Evolutionary conservation across 2,329 filamentous ascomycete genomes (phyloP), one percentile per base, ranked within the genome.

Genomic region (Teratosphaeria viscida): DNA sequence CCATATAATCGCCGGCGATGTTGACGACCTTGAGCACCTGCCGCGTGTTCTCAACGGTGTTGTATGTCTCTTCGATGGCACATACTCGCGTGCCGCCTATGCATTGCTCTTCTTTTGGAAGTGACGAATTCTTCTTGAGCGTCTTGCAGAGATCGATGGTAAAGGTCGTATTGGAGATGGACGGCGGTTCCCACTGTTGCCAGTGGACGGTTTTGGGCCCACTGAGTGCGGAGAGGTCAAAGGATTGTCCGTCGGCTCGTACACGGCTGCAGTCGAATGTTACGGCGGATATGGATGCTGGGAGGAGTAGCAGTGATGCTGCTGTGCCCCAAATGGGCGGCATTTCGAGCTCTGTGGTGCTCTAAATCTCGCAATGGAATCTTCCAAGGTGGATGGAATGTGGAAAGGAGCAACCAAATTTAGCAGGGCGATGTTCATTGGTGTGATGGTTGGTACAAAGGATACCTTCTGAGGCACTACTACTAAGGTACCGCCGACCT

Each of bases 91-190:
- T 85, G 11, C 58, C 58, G 54, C 81, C 81, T 0, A 84, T 85
- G 70, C 90, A 95, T 59, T 69, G 63, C 67, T 86, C 77, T 43
- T 85, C 77, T 65, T 81, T 79, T 19, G 77, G 75, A 1, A 78
- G 76, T 27, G 81, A 82, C 52, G 82, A 83, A 56, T 79, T 81
- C 70, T 82, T 82, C 72, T 83, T 82, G 64, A 96, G 75, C 6
- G 83, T 79, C 57, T 78, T 75, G 76, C 90, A 95, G 55, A 95
- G 79, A 68, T 95, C 88, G 60, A 95, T 71, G 0, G 89, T 92
- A 73, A 90, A 95, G 52, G 89, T 92, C 29, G 85, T 90, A 73
- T 94, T 94, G 61, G 78, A 79, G 32, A 82, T 77, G 16, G 78
- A 78, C 16, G 78, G 80, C 23, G 80, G 79, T 7, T 68, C 69